A percentile compares a stretch with the other conserved stretches of the same genome.
phyloP scores from a whole-genome alignment of 2,329 filamentous ascomycete species.

The Thermoascus crustaceus region DNA sequence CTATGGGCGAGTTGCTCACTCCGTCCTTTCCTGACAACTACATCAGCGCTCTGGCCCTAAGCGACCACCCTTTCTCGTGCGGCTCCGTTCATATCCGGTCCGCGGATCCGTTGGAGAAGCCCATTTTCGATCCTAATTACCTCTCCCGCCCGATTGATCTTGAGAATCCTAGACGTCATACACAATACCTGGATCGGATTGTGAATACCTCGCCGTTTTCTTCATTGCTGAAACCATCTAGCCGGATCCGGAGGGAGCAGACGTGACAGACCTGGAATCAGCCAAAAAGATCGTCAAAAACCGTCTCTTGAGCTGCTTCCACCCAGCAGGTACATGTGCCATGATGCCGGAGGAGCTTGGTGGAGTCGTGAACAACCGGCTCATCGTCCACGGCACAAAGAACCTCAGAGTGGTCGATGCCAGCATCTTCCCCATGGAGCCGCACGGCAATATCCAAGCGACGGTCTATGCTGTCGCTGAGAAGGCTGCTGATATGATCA shows the following conservation, averaged over 20 bases:
- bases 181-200: constrained; percentile 17
- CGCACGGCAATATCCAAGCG: constrained; percentile 21
- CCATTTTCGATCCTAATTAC: constrained; percentile 39
- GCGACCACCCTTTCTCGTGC: constrained; percentile 26
- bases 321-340: constrained; percentile 19
- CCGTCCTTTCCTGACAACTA: constrained; percentile 14
- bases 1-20: constrained; percentile 9
- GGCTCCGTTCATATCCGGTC: constrained; percentile 25
- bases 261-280: constrained; percentile 12
- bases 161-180: constrained; percentile 30
- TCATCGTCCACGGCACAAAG: constrained; percentile 20
- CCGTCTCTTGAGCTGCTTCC: constrained; percentile 13
- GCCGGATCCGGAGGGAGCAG: constrained; percentile 7
- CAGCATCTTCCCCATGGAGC: constrained; percentile 21
- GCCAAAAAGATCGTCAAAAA: constrained; percentile 16
- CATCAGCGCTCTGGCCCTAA: constrained; percentile 13
- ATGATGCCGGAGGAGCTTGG: constrained; percentile 16
- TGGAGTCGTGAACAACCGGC: constrained; percentile 19
- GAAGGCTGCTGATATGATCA: constrained; percentile 27
- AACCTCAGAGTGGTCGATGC: constrained; percentile 22
- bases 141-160: constrained; percentile 36
- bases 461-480: constrained; percentile 28
- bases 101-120: constrained; percentile 22
- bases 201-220: constrained; percentile 14
- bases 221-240: constrained; percentile 10